phyloP scores from a whole-genome alignment of 345 rosid genomes.

The Physaria fendleri region DNA sequence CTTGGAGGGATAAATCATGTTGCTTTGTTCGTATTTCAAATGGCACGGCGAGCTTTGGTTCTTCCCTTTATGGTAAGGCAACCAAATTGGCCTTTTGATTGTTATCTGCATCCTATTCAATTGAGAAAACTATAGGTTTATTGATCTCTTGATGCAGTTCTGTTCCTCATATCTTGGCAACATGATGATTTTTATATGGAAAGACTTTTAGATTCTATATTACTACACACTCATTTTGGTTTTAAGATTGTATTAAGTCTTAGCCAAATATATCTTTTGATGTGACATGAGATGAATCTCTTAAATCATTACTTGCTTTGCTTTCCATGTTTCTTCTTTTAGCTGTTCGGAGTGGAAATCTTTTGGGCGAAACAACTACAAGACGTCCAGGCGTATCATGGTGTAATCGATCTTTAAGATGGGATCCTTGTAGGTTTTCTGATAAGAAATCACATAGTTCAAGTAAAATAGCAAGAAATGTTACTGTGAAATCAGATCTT shows the following conservation, averaged over 20 bases:
- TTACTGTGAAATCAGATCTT: too few relatives aligned
- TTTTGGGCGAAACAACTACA: slow-evolving; percentile 22
- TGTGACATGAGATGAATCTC: not conserved
- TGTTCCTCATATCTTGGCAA: not conserved
- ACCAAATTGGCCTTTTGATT: not conserved
- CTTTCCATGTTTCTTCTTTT: slow-evolving; percentile 15
- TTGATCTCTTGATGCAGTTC: not conserved
- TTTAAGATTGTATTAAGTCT: not conserved
- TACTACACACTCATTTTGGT: not conserved
- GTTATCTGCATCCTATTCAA: not conserved
- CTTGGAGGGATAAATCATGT: slow-evolving; percentile 25
- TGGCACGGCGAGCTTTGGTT: slow-evolving; percentile 20
- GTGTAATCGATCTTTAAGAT: slow-evolving; percentile 24
- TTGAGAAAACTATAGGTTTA: not conserved
- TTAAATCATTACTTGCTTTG: not conserved
- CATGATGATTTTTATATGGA: not conserved
- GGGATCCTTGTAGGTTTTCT: slow-evolving; percentile 21
- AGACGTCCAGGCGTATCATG: slow-evolving; percentile 22
- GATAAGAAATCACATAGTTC: slow-evolving; percentile 24
- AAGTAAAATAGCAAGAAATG: slow-evolving; percentile 30
- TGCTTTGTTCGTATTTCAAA: slow-evolving; percentile 16
- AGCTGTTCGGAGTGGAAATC: slow-evolving; percentile 36
- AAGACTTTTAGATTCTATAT: not conserved
- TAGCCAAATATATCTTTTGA: not conserved
- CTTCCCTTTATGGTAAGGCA: slow-evolving; percentile 40